Percentiles rank a stretch among this genome's conserved stretches.
Conservation (phyloP, 495 filamentous ascomycete genomes). For the Amniculicola lignicola region DNA sequence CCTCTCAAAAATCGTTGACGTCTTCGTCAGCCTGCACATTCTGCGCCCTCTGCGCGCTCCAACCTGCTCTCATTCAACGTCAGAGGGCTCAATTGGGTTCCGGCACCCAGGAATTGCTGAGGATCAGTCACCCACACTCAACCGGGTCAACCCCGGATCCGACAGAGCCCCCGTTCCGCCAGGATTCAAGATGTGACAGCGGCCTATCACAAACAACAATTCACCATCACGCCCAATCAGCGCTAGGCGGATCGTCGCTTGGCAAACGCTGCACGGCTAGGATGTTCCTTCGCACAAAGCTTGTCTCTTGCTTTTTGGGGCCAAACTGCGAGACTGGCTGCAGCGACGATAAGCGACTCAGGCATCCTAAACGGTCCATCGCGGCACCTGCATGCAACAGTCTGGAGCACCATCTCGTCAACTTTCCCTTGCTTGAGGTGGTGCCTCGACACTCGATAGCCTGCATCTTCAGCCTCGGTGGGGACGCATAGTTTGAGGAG, state of each 20-base stretch:
- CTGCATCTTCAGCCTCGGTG: no score
- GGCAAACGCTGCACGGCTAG: slow-evolving; percentile 3
- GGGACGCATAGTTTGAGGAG: no score
- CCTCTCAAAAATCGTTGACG: background rate
- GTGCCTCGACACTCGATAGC: no score
- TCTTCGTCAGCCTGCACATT: background rate
- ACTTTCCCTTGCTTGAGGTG: background rate
- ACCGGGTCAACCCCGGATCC: background rate
- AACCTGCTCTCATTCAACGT: background rate
- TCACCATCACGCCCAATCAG: background rate
- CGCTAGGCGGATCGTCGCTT: background rate
- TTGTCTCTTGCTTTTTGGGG: slow-evolving; percentile 23
- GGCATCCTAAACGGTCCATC: slow-evolving; percentile 10
- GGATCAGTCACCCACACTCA: slow-evolving; percentile 4
- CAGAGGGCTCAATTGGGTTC: background rate
- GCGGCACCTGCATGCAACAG: background rate
- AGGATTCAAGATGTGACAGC: slow-evolving; percentile 5
- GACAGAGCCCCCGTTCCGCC: slow-evolving; percentile 2
- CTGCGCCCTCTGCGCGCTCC: no score
- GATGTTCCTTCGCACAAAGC: slow-evolving; percentile 10
- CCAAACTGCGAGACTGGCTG: slow-evolving; percentile 7
- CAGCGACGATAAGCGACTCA: slow-evolving; percentile 29
- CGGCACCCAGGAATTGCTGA: background rate
- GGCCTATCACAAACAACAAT: slow-evolving; percentile 15
- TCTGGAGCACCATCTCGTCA: background rate